Base-by-base conservation (phyloP, 2,329 filamentous ascomycete species). In the Fusarium oxysporum region DNA sequence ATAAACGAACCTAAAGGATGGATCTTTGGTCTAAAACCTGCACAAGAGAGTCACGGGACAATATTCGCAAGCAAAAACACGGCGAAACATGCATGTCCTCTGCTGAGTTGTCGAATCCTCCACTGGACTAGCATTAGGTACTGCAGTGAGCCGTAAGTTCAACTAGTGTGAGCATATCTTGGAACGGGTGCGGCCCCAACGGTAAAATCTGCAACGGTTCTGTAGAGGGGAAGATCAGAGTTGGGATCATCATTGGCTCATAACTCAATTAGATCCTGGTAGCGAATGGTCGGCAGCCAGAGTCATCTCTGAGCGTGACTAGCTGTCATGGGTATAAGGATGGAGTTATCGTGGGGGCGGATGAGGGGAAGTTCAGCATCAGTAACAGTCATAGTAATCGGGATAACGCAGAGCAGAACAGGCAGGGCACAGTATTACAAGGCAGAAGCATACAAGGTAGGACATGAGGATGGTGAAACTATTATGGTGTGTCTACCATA, bases 11-110 rank as follows among this genome's bases (percentile, higher is more conserved):
- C 61, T 62, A 48, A 38, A 57, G 48, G 38, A 37, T 65, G 44
- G 33, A 43, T 38, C 19, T 28, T 33, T 40, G 69, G n/a, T 35
- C 58, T 68, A 73, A 68, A 68, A 28, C 50, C 62, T 72, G 71
- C 63, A 71, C 40, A 50, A 51, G 43, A 40, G 55, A 62, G 71
- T 73, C 71, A 74, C 71, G 71, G 64, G 71, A 74, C 64, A 64
- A 30, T 13, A 53, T 55, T 48, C 43, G 37, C 54, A 64, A 73
- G 61, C 65, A 71, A 54, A 48, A 56, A 35, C 44, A 48, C 58
- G 48, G 50, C 33, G 35, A 45, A 55, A 37, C 25, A 63, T 71
- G 70, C 71, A 73, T 59, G 45, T 43, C 21, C 21, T 71, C 37
- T 47, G 64, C 43, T 74, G 71, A 65, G 71, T 55, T 74, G 70